Evolutionary conservation across 345 rosid genomes (phyloP).

Genomic region (Eucalyptus leucophloia): DNA sequence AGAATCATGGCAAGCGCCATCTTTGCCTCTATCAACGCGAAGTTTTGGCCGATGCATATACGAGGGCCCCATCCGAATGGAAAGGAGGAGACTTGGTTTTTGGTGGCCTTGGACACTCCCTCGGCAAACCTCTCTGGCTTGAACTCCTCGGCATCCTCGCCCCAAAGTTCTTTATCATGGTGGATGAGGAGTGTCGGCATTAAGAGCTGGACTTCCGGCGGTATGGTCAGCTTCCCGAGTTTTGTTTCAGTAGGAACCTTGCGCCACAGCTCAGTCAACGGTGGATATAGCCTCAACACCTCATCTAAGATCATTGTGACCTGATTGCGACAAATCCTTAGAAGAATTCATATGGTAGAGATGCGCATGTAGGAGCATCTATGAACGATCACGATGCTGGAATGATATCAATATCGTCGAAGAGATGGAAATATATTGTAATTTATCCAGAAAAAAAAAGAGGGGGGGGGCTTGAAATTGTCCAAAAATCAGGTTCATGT

Average conservation of each 20-base stretch:
- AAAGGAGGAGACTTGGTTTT: neutral
- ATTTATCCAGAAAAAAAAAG: neutral
- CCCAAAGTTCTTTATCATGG: neutral
- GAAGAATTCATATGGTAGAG: neutral
- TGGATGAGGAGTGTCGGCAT: neutral
- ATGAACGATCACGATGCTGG: neutral
- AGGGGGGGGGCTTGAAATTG: neutral
- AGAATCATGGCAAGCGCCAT: neutral
- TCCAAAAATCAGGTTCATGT: neutral
- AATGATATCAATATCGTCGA: neutral
- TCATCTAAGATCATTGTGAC: slow-evolving; percentile 5
- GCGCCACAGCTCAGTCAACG: neutral
- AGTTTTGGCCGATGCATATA: neutral
- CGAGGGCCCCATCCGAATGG: neutral
- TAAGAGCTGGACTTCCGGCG: neutral
- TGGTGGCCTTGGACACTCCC: neutral
- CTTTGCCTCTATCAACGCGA: neutral
- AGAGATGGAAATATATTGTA: neutral
- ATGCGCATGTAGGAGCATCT: neutral
- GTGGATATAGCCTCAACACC: slow-evolving; percentile 2
- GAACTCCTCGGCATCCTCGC: slow-evolving; percentile 1
- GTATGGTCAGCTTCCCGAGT: neutral
- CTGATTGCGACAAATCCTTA: neutral
- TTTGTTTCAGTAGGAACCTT: neutral
- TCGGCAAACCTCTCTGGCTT: neutral